These are phyloP conservation scores for Psilocybe azurescens DNA, from an alignment of 768 basidiomycete genomes.

Conservation along the genomic window DNA sequence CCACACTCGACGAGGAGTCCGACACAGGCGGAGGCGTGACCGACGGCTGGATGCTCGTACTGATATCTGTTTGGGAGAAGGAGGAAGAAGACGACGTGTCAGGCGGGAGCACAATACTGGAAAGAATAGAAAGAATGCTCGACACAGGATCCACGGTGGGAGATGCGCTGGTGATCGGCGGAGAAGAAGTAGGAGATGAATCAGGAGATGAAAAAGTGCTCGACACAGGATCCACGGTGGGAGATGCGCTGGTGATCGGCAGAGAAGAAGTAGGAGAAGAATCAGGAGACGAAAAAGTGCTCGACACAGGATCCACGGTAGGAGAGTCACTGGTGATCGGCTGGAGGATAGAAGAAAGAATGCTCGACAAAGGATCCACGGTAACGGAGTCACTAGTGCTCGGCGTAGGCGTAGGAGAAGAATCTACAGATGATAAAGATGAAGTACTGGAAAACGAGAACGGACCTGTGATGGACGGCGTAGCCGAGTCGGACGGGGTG, in stretches of 20 bases:
- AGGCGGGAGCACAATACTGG: not conserved
- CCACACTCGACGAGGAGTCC: not conserved
- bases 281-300: not conserved
- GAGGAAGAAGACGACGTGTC: not conserved
- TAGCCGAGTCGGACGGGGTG: not conserved
- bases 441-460: too few species aligned
- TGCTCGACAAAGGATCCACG: not conserved
- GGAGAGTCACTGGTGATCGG: conserved; percentile 1
- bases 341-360: not conserved
- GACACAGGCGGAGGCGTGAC: not conserved
- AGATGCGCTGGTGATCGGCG: conserved; percentile 5
- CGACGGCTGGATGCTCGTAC: not conserved
- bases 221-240: not conserved
- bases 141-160: not conserved
- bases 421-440: not conserved
- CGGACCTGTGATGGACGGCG: too few species aligned
- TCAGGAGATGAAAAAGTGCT: not conserved
- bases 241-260: conserved; percentile 1
- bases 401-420: not conserved
- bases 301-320: not conserved
- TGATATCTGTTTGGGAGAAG: not conserved
- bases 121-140: not conserved
- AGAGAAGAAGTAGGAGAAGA: not conserved
- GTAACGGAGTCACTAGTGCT: not conserved
- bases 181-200: not conserved